A percentile compares a stretch with the other conserved stretches of the same genome.
phyloP scores from a whole-genome alignment of 129 eudicot species.

The Kitagawia praeruptora region DNA sequence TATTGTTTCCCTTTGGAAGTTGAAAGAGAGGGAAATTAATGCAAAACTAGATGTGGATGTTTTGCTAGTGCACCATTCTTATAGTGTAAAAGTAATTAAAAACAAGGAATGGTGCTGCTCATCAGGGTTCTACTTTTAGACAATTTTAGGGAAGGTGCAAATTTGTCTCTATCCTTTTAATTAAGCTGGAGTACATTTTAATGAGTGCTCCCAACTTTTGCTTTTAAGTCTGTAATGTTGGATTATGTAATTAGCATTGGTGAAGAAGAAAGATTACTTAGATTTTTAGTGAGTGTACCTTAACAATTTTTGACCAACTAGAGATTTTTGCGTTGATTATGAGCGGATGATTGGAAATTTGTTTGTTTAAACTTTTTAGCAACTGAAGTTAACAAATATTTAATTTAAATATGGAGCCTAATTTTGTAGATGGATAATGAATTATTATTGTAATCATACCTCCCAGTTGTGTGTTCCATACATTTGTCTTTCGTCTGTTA shows the following conservation, averaged over 20 bases:
- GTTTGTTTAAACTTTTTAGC: not conserved
- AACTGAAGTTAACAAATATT: not conserved
- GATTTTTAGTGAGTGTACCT: not conserved
- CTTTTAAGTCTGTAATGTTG: not conserved
- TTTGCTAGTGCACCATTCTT: not conserved
- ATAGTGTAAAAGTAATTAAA: conserved; percentile 7
- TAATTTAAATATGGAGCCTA: not conserved
- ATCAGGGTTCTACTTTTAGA: not conserved
- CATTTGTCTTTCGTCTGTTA: not conserved
- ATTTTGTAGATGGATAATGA: not conserved
- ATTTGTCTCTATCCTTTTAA: not conserved
- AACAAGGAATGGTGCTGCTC: not conserved
- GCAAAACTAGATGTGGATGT: not conserved
- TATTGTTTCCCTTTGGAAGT: not conserved
- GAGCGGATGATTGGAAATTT: not conserved
- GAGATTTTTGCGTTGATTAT: not conserved
- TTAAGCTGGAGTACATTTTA: not conserved
- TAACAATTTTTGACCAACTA: not conserved
- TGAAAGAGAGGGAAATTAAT: not conserved
- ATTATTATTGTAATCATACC: not conserved
- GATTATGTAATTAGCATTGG: not conserved
- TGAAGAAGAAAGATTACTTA: not conserved
- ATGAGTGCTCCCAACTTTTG: not conserved
- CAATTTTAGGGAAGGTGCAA: not conserved
- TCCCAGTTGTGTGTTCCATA: not conserved